These are phyloP conservation scores for Pseudogymnoascus sp. DNA, from an alignment of 2,329 filamentous ascomycete genomes.

Conservation along the genomic window DNA sequence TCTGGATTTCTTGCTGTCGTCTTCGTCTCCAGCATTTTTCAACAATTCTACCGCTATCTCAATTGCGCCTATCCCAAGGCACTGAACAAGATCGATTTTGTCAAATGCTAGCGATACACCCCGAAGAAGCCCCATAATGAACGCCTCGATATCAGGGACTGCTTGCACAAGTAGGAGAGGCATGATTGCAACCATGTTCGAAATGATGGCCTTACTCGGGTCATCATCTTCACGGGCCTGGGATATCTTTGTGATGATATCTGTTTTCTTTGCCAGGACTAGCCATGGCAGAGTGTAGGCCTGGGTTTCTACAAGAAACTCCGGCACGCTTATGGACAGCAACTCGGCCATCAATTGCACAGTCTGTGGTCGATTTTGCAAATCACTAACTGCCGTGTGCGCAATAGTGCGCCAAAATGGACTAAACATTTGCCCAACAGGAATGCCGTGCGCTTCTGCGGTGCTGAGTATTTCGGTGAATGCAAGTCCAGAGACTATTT, in stretches of 20 bases:
- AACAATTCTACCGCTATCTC: slow-evolving; percentile 72
- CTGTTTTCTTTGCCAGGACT: slow-evolving; percentile 66
- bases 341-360: slow-evolving; percentile 73
- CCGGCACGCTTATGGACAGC: slow-evolving; percentile 63
- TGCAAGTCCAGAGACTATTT: slow-evolving; percentile 69
- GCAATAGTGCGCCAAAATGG: slow-evolving; percentile 87
- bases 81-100: slow-evolving; percentile 53
- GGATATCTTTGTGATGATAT: slow-evolving; percentile 74
- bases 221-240: slow-evolving; percentile 65
- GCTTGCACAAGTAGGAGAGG: slow-evolving; percentile 52
- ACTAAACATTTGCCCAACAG: slow-evolving; percentile 61
- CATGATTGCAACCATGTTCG: slow-evolving; percentile 50
- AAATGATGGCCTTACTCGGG: slow-evolving; percentile 43
- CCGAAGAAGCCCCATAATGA: slow-evolving; percentile 59
- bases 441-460: slow-evolving; percentile 54
- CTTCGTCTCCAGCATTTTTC: slow-evolving; percentile 64
- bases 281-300: slow-evolving; percentile 77
- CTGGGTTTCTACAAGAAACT: slow-evolving; percentile 69
- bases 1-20: slow-evolving; percentile 44
- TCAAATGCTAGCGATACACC: slow-evolving; percentile 64
- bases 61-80: slow-evolving; percentile 69
- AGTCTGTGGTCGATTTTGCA: slow-evolving; percentile 73
- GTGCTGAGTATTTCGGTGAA: slow-evolving; percentile 76
- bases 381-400: slow-evolving; percentile 72
- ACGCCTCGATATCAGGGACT: slow-evolving; percentile 48